Conservation (phyloP, 2,329 filamentous ascomycete genomes). For the Colletotrichum scovillei region DNA sequence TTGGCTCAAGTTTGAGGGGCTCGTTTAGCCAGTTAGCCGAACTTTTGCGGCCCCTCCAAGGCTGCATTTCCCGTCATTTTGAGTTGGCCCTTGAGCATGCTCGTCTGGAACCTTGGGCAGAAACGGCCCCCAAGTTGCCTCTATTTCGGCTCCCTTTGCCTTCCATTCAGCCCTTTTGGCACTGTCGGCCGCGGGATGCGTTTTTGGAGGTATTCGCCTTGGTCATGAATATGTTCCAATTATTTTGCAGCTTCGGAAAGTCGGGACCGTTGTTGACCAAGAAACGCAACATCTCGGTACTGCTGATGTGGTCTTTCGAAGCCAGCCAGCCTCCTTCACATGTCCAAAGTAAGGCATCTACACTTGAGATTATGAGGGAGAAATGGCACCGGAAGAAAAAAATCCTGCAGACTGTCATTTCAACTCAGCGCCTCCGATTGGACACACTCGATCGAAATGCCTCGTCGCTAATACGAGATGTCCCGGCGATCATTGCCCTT, state of each 20-base stretch:
- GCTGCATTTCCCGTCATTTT: conserved; percentile 11
- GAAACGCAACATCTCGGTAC: not conserved
- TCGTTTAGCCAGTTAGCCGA: not conserved
- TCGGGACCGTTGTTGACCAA: not conserved
- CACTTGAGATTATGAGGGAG: not conserved
- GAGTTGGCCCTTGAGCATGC: conserved; percentile 1
- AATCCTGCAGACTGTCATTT: not conserved
- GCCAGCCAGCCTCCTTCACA: not conserved
- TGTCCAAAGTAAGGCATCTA: not conserved
- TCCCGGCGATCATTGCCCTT: conserved; percentile 11
- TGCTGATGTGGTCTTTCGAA: not conserved
- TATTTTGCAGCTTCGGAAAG: not conserved
- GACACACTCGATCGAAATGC: not conserved
- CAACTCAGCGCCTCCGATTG: not conserved
- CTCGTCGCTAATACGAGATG: not conserved
- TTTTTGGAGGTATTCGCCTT: not conserved
- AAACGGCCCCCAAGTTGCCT: conserved; percentile 25
- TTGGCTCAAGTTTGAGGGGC: not conserved
- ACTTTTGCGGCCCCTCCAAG: conserved; percentile 1
- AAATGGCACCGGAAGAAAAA: not conserved
- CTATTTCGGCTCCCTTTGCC: not conserved
- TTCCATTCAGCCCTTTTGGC: not conserved
- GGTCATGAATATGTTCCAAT: not conserved
- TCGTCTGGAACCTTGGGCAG: conserved; percentile 5
- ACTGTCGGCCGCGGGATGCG: not conserved